A percentile compares a stretch with the other conserved stretches of the same genome.
Evolutionary conservation across 2,329 filamentous ascomycete species (phyloP).

Genomic region (Hypoxylon sp.): DNA sequence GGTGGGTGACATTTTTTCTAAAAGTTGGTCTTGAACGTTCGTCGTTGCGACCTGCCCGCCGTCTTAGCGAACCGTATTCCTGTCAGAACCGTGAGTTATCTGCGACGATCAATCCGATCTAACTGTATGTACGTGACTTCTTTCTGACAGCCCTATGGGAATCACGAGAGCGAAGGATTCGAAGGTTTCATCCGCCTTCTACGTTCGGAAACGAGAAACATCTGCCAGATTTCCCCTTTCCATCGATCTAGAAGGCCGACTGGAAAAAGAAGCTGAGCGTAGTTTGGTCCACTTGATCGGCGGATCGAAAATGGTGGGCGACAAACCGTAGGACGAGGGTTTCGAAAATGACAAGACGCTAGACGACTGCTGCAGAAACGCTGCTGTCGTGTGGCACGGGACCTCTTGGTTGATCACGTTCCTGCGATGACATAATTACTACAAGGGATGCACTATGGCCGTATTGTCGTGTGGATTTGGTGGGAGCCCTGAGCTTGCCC

Average conservation of each 20-base stretch:
- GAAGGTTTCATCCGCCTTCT: slow-evolving; percentile 33
- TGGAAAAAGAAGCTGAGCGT: slow-evolving; percentile 12
- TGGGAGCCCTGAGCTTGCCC: neutral
- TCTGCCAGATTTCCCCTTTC: slow-evolving; percentile 25
- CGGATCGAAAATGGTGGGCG: slow-evolving; percentile 20
- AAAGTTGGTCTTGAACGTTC: neutral
- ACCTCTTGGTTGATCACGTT: slow-evolving; percentile 25
- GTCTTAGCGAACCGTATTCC: slow-evolving; percentile 1
- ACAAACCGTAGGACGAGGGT: slow-evolving; percentile 18
- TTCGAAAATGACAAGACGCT: slow-evolving; percentile 29
- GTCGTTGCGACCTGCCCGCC: slow-evolving; percentile 7
- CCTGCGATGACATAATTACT: slow-evolving; percentile 33
- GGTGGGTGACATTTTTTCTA: slow-evolving; percentile 25
- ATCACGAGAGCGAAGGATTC: slow-evolving; percentile 31
- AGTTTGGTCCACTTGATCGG: slow-evolving; percentile 35
- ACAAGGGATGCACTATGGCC: slow-evolving; percentile 8
- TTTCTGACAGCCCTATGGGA: slow-evolving; percentile 42
- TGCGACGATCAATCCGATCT: slow-evolving; percentile 41
- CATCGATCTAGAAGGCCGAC: slow-evolving; percentile 29
- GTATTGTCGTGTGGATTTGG: neutral
- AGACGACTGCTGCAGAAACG: slow-evolving; percentile 22
- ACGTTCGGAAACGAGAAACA: slow-evolving; percentile 15
- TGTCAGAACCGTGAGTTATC: slow-evolving; percentile 29
- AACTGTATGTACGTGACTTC: slow-evolving; percentile 26
- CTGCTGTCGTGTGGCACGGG: slow-evolving; percentile 33